Conservation (phyloP, 208 protist species). For the Leishmania martiniquensis region DNA sequence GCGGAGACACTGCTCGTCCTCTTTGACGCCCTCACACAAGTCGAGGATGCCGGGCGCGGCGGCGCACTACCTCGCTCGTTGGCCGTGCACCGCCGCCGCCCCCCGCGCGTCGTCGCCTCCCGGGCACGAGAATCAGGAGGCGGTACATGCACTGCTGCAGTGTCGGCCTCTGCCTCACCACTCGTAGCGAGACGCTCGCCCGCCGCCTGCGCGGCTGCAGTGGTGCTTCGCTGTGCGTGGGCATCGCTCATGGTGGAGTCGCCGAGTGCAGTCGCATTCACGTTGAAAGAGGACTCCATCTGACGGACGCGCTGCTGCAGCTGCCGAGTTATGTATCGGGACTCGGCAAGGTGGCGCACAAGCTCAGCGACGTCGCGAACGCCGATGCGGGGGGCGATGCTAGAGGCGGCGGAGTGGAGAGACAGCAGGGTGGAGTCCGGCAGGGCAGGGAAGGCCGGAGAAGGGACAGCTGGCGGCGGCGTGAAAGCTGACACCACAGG, state of each 20-base stretch:
- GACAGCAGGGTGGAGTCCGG: background rate
- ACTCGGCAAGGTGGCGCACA: slow-evolving; percentile 71
- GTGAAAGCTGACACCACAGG: background rate
- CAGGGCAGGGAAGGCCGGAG: background rate
- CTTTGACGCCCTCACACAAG: background rate
- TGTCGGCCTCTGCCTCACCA: background rate
- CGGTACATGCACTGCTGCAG: background rate
- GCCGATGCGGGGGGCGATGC: slow-evolving; percentile 24
- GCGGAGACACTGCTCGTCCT: background rate
- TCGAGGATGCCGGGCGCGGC: background rate
- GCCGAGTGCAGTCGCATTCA: background rate
- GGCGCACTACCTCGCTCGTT: background rate
- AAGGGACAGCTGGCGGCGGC: background rate
- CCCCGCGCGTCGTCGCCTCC: background rate
- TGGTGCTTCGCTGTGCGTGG: background rate
- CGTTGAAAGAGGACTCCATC: slow-evolving; percentile 13
- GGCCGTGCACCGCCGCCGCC: slow-evolving; percentile 5
- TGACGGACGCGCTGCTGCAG: slow-evolving; percentile 38
- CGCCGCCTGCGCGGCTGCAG: background rate
- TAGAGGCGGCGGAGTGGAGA: slow-evolving; percentile 1
- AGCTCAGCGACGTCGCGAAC: slow-evolving; percentile 64
- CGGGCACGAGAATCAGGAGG: background rate
- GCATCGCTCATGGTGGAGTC: background rate
- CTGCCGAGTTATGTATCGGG: slow-evolving; percentile 45
- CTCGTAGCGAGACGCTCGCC: background rate